phyloP scores from a whole-genome alignment of 139 green algal genomes.

The Gonium pectorale region DNA sequence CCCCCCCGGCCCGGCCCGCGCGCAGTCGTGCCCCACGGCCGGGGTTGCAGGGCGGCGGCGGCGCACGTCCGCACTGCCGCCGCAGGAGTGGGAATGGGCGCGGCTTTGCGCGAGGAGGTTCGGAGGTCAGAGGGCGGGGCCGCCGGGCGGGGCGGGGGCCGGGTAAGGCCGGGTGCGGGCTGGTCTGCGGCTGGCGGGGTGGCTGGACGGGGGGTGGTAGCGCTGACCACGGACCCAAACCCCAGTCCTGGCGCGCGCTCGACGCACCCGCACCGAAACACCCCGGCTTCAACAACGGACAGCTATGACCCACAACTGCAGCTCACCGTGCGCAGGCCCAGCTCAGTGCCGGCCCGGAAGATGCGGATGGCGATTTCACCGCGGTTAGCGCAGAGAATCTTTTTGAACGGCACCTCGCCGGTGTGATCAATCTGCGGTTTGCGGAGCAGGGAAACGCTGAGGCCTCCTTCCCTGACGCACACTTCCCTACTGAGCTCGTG shows the following conservation, averaged over 20 bases:
- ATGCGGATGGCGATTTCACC: slow-evolving; percentile 98
- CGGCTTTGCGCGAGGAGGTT: slow-evolving; percentile 53
- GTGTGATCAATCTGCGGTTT: slow-evolving; percentile 31
- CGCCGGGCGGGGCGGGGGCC: no score
- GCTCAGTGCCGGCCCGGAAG: slow-evolving; percentile 92
- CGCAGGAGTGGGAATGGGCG: slow-evolving; percentile 1
- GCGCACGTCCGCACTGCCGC: slow-evolving; percentile 84
- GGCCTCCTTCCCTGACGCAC: no score
- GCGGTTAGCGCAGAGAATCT: slow-evolving; percentile 94
- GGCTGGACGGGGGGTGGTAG: no score
- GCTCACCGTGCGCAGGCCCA: slow-evolving; percentile 80
- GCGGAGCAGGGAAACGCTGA: background rate
- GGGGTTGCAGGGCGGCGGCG: slow-evolving; percentile 88
- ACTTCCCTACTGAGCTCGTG: no score
- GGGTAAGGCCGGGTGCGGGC: no score
- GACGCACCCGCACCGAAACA: background rate
- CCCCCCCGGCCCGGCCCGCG: slow-evolving; percentile 45
- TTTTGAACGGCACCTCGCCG: slow-evolving; percentile 76
- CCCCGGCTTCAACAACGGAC: background rate
- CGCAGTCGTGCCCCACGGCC: slow-evolving; percentile 92
- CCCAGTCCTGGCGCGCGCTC: no score
- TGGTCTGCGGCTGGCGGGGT: no score
- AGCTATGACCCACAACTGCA: no score
- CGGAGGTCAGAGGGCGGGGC: no score
- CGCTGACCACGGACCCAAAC: no score